Evolutionary conservation across 2,329 filamentous ascomycete species (phyloP).

Genomic region (Cladobotryum mycophilum): DNA sequence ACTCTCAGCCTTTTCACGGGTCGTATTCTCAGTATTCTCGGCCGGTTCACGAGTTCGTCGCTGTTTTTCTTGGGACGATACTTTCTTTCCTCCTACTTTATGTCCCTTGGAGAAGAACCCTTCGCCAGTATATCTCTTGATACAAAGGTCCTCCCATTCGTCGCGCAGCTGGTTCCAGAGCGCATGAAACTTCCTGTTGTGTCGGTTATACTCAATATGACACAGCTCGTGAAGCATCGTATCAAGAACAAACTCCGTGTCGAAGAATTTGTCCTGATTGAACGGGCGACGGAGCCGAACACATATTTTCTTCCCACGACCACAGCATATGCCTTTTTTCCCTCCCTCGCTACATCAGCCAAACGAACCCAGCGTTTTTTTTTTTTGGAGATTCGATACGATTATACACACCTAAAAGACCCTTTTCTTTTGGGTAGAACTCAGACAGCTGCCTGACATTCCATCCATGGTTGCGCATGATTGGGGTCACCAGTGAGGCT

Average conservation of each 20-base stretch:
- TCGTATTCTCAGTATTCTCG: too few species aligned
- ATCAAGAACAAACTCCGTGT: slow-evolving; percentile 73
- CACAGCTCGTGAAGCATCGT: slow-evolving; percentile 92
- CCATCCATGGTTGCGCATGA: slow-evolving; percentile 85
- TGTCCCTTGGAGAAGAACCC: slow-evolving; percentile 74
- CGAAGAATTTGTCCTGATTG: slow-evolving; percentile 71
- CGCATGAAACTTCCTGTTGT: slow-evolving; percentile 75
- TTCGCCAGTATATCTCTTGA: slow-evolving; percentile 86
- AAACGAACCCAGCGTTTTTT: too few species aligned
- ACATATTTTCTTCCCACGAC: slow-evolving; percentile 71
- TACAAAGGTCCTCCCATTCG: slow-evolving; percentile 68
- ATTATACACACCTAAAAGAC: slow-evolving; percentile 56
- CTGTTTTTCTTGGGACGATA: slow-evolving; percentile 68
- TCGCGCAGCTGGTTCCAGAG: slow-evolving; percentile 87
- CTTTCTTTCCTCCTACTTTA: slow-evolving; percentile 56
- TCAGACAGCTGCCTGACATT: slow-evolving; percentile 72
- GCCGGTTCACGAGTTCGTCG: slow-evolving; percentile 67
- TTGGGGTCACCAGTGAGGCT: slow-evolving; percentile 84
- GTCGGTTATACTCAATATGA: slow-evolving; percentile 80
- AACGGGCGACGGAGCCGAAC: slow-evolving; percentile 71
- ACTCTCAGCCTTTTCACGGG: slow-evolving; percentile 68
- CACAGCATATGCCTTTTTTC: too few species aligned
- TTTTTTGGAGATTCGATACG: too few species aligned
- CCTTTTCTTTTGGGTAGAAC: slow-evolving; percentile 71
- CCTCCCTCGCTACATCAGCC: too few species aligned